Evolutionary conservation across 352 stramenopile genomes (phyloP).

Genomic region (Phytophthora pisi): DNA sequence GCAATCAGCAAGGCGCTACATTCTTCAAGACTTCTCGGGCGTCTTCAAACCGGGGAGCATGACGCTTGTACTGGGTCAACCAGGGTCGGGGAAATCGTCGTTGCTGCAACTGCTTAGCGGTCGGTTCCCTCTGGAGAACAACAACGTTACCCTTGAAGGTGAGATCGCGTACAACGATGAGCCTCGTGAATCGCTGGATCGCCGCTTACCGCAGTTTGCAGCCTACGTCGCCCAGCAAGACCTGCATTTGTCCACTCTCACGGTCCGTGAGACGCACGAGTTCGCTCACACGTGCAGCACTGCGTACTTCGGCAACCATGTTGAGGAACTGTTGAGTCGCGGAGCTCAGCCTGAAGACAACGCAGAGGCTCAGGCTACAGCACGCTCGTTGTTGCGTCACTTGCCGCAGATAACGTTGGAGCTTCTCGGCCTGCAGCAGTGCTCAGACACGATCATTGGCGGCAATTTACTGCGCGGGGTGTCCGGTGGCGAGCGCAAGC

Average conservation of each 20-base stretch:
- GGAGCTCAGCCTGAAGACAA: slow-evolving; percentile 21
- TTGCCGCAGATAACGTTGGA: slow-evolving; percentile 40
- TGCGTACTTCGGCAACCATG: slow-evolving; percentile 34
- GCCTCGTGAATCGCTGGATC: slow-evolving; percentile 21
- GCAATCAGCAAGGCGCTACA: slow-evolving; percentile 26
- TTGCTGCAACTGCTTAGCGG: slow-evolving; percentile 49
- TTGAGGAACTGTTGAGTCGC: slow-evolving; percentile 48
- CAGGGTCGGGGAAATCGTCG: slow-evolving; percentile 55
- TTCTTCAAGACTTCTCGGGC: slow-evolving; percentile 43
- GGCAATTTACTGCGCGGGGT: slow-evolving; percentile 59
- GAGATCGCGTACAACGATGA: slow-evolving; percentile 46
- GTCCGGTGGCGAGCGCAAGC: slow-evolving; percentile 90
- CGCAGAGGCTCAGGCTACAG: slow-evolving; percentile 29
- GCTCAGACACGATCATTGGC: slow-evolving; percentile 53
- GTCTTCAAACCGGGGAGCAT: slow-evolving; percentile 53
- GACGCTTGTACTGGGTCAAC: slow-evolving; percentile 51
- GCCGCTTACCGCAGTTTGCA: slow-evolving; percentile 43
- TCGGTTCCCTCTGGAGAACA: slow-evolving; percentile 38
- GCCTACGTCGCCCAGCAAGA: slow-evolving; percentile 66
- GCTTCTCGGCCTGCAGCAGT: slow-evolving; percentile 50
- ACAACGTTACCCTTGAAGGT: slow-evolving; percentile 29
- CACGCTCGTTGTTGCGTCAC: slow-evolving; percentile 32
- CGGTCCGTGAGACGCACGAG: slow-evolving; percentile 81
- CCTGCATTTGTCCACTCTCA: slow-evolving; percentile 48
- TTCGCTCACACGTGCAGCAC: slow-evolving; percentile 90